Evolutionary conservation across 2,329 filamentous ascomycete genomes (phyloP).

Genomic region (Colletotrichum tropicicola): DNA sequence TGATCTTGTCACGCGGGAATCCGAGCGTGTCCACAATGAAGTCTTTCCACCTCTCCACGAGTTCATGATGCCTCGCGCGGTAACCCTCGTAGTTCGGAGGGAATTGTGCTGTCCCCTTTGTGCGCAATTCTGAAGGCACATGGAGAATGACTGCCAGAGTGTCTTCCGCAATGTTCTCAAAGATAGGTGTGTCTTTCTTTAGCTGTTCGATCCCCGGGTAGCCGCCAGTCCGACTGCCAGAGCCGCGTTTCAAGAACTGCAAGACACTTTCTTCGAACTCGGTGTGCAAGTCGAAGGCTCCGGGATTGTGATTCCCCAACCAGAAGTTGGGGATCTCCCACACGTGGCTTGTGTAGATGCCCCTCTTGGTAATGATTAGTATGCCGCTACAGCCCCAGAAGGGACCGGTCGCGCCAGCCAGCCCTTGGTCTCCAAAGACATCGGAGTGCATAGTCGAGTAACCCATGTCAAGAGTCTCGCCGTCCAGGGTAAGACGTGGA

Average conservation of each 20-base stretch:
- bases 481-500: neutral
- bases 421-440: neutral
- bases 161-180: neutral
- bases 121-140: neutral
- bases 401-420: constrained; percentile 8
- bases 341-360: constrained; percentile 21
- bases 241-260: neutral
- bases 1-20: neutral
- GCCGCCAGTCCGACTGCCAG: neutral
- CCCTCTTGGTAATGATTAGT: constrained; percentile 10
- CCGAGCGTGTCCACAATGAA: neutral
- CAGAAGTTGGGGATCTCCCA: constrained; percentile 23
- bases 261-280: neutral
- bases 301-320: neutral
- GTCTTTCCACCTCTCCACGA: neutral
- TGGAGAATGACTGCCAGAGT: neutral
- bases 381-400: constrained; percentile 27
- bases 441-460: neutral
- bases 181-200: neutral
- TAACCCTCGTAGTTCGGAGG: neutral
- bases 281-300: too few species aligned
- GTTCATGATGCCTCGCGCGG: neutral
- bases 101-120: too few species aligned
- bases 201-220: neutral
- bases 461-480: neutral